Conservation (phyloP, 2,329 filamentous ascomycete species). For the Furcasterigmium furcatum region DNA sequence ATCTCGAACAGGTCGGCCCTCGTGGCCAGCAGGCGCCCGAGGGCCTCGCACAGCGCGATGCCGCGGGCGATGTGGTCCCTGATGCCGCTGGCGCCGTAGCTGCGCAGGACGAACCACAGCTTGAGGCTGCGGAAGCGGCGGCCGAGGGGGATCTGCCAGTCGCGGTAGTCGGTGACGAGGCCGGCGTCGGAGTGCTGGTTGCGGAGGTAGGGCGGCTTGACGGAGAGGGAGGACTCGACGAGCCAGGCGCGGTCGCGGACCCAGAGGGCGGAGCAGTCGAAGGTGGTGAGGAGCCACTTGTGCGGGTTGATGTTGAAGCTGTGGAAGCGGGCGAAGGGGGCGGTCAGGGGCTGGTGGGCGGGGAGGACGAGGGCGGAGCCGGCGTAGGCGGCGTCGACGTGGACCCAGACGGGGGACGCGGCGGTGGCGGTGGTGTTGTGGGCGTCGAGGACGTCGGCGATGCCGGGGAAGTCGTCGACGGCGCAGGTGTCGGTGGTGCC, state of each 20-base stretch:
- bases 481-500: constrained; percentile 89
- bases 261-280: constrained; percentile 80
- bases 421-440: constrained; percentile 32
- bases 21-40: constrained; percentile 56
- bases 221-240: constrained; percentile 68
- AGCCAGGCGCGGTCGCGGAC: constrained; percentile 73
- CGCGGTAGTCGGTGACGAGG: constrained; percentile 88
- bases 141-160: constrained; percentile 95
- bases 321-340: constrained; percentile 66
- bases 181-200: constrained; percentile 80
- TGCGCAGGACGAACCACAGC: constrained; percentile 90
- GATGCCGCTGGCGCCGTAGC: constrained; percentile 75
- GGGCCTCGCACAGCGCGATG: constrained; percentile 66
- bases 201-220: constrained; percentile 76
- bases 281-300: constrained; percentile 95
- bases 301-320: constrained; percentile 96
- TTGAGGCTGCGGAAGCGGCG: constrained; percentile 85
- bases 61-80: constrained; percentile 69
- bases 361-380: constrained; percentile 80
- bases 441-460: constrained; percentile 46
- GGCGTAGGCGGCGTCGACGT: constrained; percentile 91
- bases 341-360: constrained; percentile 70
- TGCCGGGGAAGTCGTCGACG: constrained; percentile 74
- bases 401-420: constrained; percentile 79
- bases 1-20: constrained; percentile 72